Evolutionary conservation across 1,139 yeast genomes (phyloP).

Genomic region (Pneumocystis murina): DNA sequence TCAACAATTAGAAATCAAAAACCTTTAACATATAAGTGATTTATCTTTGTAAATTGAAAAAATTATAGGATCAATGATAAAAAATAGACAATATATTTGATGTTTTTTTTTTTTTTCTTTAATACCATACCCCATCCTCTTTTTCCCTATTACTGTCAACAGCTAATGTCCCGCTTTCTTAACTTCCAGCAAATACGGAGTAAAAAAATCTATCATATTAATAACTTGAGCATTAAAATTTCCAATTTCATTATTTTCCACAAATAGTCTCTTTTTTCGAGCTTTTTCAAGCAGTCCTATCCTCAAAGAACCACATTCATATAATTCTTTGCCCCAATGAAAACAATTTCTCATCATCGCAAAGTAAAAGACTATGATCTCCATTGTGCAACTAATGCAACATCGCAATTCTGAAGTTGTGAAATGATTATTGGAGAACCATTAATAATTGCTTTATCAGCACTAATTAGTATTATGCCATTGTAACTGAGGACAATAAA

Average conservation of each 20-base stretch:
- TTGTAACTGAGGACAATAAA: neutral
- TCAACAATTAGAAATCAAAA: neutral
- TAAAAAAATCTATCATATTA: neutral
- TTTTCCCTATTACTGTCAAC: neutral
- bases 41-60: too few relatives aligned
- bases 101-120: too few relatives aligned
- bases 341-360: neutral
- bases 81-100: neutral
- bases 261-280: too few relatives aligned
- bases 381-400: neutral
- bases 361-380: neutral
- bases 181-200: neutral
- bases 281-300: neutral
- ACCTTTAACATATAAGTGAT: neutral
- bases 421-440: neutral
- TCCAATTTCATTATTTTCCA: neutral
- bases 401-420: neutral
- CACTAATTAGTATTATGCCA: neutral
- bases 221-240: neutral
- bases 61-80: too few relatives aligned
- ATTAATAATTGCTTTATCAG: neutral
- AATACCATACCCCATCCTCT: too few relatives aligned
- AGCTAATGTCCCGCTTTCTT: neutral
- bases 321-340: neutral
- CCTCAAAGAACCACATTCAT: neutral